Percentiles rank a stretch among this genome's conserved stretches.
phyloP scores from a whole-genome alignment of 345 rosid species.

The Toxicodendron radicans region DNA sequence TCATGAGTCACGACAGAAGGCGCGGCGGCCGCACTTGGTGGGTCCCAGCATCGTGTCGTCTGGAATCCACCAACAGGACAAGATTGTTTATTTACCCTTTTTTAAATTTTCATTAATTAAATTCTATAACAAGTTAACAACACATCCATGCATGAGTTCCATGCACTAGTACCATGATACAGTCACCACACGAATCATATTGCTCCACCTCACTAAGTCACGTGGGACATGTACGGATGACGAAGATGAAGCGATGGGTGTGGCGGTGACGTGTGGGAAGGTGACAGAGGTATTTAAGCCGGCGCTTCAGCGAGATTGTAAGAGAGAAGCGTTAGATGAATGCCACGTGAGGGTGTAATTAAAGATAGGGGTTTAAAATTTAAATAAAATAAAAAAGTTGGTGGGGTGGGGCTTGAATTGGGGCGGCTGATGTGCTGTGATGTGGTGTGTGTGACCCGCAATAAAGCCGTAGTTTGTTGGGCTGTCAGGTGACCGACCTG shows the following conservation, averaged over 20 bases:
- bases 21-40: slow-evolving; percentile 59
- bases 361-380: neutral
- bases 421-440: neutral
- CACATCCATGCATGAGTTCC: neutral
- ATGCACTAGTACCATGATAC: slow-evolving; percentile 8
- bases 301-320: slow-evolving; percentile 26
- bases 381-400: neutral
- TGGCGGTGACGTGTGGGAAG: slow-evolving; percentile 31
- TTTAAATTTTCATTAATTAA: neutral
- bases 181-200: slow-evolving; percentile 20
- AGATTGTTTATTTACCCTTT: slow-evolving; percentile 22
- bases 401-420: neutral
- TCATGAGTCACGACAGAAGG: neutral
- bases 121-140: no score
- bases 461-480: slow-evolving; percentile 8
- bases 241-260: neutral
- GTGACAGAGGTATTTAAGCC: slow-evolving; percentile 29
- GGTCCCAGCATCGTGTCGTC: slow-evolving; percentile 49
- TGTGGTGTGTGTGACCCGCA: slow-evolving; percentile 4
- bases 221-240: slow-evolving; percentile 26
- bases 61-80: slow-evolving; percentile 51
- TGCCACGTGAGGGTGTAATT: slow-evolving; percentile 5
- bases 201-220: slow-evolving; percentile 20
- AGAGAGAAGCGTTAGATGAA: neutral
- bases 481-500: slow-evolving; percentile 14